Evolutionary conservation across 164 flowering plant genomes (phyloP), one percentile per base, ranked within the genome.

Genomic region (Dillenia turbinata): DNA sequence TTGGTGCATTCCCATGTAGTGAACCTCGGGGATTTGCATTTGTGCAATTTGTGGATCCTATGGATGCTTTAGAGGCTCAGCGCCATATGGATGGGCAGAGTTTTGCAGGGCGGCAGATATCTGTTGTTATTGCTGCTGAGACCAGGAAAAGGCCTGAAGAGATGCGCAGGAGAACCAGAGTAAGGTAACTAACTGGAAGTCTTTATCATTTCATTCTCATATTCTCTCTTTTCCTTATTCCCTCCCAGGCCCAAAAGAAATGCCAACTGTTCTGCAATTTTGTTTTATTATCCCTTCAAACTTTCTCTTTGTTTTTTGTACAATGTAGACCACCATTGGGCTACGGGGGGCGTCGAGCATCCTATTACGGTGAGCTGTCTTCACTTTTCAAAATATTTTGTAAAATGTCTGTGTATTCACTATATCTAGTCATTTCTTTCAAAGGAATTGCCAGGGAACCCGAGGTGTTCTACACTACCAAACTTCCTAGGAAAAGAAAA

Each of bases 11-110:
- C 11, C 19, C 15, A 16, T 79, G 69, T 80, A 90, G 96, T 79
- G 88, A 85, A 64, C 93, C 96, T 50, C 83, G 93, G 16, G 93
- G 92, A 2, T 90, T 90, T 81, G 96, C 93, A n/a, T 90, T 90
- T 84, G 93, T 90, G 78, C 85, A 90, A 83, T 90, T 87, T 83
- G 90, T 90, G 58, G 93, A 90, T 75, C 59, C 86, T 40, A 75
- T 73, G 76, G 91, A 85, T 49, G 91, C 96, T 15, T 49, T 75
- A 44, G 91, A 90, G 70, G 96, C 96, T 69, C 96, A 87, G 53
- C 83, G 82, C 67, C 84, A 81, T 62, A 87, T 90, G 96, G 85
- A 90, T 76, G 79, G 96, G 44, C 79, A 79, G 62, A 66, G 76
- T 33, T 85, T 90, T 78, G 82, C 87, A 70, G 91, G 93, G 16